Base-by-base conservation (phyloP, 148 eudicot species). In the Dianthus caryophyllus region DNA sequence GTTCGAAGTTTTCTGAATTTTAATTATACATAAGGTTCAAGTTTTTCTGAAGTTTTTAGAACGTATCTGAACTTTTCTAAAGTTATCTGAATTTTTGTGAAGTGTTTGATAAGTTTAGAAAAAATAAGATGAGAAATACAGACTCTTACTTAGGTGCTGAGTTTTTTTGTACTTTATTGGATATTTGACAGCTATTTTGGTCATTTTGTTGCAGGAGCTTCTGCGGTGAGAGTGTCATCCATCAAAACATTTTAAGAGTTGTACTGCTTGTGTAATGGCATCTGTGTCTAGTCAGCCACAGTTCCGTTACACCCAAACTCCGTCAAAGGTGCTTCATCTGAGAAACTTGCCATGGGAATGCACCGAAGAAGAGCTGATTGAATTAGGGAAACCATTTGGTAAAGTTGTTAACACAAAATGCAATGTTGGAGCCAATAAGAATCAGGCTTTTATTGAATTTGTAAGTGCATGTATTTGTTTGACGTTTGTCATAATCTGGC, bases 311-410 rank as follows among this genome's bases (percentile, higher is more conserved):
- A 90, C 99, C 21, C 99, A 94, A 75, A 83, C 97, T 71, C 99
- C 99, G 21, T 94, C 99, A 2, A 94, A 94, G 84, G 99, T 94
- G 68, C 97, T 90, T 70, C 99, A 94, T 78, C 75, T 94, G 85
- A 84, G 99, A 79, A 94, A 90, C 70, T 75, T 94, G 84, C 99
- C 99, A 46, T 94, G 99, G 99, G 99, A 94, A 80, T 94, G 99
- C 77, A 77, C 83, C 1, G 96, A 86, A 69, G 99, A 94, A 80
- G 99, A 94, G 72, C 80, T 94, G 61, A 74, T 94, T 53, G 97
- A 90, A 80, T 71, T 94, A 61, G 99, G 97, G 65, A 90, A 86
- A 76, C 99, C 96, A 49, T 94, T 94, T 73, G 99, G 99, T 61
- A 85, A 80, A 78, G 95, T 94, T 72, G 97, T 94, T 61, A 94